Evolutionary conservation across 345 rosid species (phyloP).

Genomic region (Eucalyptus victrix): DNA sequence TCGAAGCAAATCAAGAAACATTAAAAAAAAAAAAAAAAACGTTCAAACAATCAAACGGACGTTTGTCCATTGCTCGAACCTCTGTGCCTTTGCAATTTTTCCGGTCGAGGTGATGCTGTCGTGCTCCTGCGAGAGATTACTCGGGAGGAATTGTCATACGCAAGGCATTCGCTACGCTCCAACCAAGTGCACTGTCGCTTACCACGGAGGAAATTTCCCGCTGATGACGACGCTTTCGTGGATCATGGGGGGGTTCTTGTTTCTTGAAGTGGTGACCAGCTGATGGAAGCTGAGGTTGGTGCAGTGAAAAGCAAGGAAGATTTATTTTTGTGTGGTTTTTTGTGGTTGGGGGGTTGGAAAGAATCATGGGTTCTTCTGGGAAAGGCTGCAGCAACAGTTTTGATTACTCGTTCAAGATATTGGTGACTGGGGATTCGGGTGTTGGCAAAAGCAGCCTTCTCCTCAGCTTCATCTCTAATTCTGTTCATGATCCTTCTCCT

Average conservation of each 20-base stretch:
- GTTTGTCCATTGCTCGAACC: background rate
- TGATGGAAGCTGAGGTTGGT: background rate
- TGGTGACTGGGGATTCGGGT: conserved; percentile 93
- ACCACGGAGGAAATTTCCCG: background rate
- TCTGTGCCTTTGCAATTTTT: background rate
- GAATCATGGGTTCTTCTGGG: conserved; percentile 20
- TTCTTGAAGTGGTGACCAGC: background rate
- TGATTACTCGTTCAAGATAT: conserved; percentile 87
- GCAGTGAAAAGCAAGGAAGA: background rate
- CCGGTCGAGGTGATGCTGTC: background rate
- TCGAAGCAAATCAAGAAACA: background rate
- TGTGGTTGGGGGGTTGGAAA: background rate
- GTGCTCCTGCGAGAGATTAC: background rate
- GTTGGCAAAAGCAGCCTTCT: conserved; percentile 96
- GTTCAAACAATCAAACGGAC: background rate
- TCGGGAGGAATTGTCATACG: background rate
- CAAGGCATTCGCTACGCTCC: background rate
- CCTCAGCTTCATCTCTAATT: conserved; percentile 66
- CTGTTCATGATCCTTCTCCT: conserved; percentile 68
- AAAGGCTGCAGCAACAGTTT: conserved; percentile 36
- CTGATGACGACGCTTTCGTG: background rate
- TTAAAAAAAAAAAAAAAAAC: background rate
- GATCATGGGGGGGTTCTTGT: background rate
- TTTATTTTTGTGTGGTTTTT: background rate
- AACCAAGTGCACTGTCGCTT: background rate